Percentiles rank a stretch among this genome's conserved stretches.
Evolutionary conservation across 1,139 yeast genomes (phyloP).

Genomic region (Yarrowia galli): DNA sequence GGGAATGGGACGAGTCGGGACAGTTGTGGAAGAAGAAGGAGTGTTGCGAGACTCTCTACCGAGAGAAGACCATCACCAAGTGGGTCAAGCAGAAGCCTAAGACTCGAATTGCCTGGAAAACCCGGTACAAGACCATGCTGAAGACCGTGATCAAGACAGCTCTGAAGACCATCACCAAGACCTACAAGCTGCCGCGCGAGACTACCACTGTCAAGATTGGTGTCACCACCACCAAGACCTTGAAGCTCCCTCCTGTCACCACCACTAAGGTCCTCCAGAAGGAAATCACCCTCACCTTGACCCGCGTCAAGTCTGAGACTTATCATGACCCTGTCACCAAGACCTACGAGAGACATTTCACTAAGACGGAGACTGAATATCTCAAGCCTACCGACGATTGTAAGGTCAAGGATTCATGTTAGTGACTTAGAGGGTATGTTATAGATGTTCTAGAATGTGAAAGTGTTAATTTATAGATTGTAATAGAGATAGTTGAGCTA

Average conservation of each 20-base stretch:
- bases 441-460: not conserved
- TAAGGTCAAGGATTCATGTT: constrained; percentile 6
- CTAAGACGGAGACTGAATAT: not conserved
- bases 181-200: constrained; percentile 3
- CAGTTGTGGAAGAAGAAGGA: constrained; percentile 23
- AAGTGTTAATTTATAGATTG: not conserved
- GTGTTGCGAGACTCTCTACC: constrained; percentile 16
- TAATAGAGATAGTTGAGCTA: constrained; percentile 5
- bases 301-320: not conserved
- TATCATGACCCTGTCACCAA: constrained; percentile 11
- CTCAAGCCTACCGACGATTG: constrained; percentile 5
- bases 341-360: constrained; percentile 4
- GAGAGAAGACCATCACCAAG: constrained; percentile 10
- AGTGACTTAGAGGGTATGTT: not conserved
- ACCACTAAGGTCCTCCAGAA: not conserved
- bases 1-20: constrained; percentile 5
- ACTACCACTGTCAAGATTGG: not conserved
- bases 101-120: constrained; percentile 7
- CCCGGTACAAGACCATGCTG: constrained; percentile 10
- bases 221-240: constrained; percentile 20
- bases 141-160: constrained; percentile 16
- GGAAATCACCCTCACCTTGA: not conserved
- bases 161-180: constrained; percentile 17
- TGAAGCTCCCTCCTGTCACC: constrained; percentile 12
- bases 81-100: constrained; percentile 18